Evolutionary conservation across 2,329 filamentous ascomycete genomes (phyloP), one percentile per base, ranked within the genome.

Genomic region (Lecanicillium sp.): DNA sequence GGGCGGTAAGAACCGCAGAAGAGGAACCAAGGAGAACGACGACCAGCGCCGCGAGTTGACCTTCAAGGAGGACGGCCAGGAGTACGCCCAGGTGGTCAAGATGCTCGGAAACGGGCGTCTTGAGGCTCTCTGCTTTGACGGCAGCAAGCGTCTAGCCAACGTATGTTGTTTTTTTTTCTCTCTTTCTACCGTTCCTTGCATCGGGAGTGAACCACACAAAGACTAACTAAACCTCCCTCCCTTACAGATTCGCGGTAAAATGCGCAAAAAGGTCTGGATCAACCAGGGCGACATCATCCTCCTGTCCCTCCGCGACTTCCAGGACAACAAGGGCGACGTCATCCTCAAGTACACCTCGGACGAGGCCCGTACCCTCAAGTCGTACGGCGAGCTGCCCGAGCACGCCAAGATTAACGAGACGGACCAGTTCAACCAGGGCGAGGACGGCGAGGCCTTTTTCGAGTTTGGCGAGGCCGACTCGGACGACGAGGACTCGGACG

Each of bases 341-440:
- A 92, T 92, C 59, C 79, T 94, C 61, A 97, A 96, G 74, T 95
- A 96, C 78, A 86, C 79, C 42, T 83, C 87, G 68, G 92, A 98
- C 60, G 92, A 97, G 73, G 92, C 92, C 56, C 83, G 92, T 59
- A 85, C 81, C 51, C 78, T 98, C 57, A 97, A 97, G 72, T 87
- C 88, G 46, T 97, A 97, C 66, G 92, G 92, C 64, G 92, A 98
- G 68, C 75, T 98, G 44, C 92, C 92, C 52, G 92, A 97, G 71
- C 85, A 80, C 58, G 92, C 92, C 63, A 97, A 97, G 84, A 98
- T 98, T 79, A 98, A 98, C 79, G 92, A 98, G 79, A 95, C 88
- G 49, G 92, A 97, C 66, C 94, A 87, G 34, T 94, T 84, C 58
- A 79, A 87, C 57, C 86, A 89, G 65, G 86, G 89, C 64, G 89